A percentile compares a stretch with the other conserved stretches of the same genome.
Conservation (phyloP, 805 yeast species). For the Candida pseudoglaebosa region DNA sequence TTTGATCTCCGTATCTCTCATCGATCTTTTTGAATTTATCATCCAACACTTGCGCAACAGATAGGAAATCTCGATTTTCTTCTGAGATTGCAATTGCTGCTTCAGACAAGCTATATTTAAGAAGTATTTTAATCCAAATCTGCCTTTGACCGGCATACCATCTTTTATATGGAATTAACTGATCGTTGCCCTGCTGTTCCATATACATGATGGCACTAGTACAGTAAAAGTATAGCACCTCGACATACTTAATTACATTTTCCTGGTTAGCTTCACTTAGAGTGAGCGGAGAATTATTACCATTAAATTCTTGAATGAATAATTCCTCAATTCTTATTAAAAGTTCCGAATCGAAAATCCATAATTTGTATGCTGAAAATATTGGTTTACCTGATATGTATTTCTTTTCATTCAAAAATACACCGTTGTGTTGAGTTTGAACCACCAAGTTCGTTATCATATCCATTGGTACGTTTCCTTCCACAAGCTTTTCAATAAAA, state of each 20-base stretch:
- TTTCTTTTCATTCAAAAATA: constrained; percentile 36
- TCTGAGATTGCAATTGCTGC: constrained; percentile 65
- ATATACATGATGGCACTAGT: constrained; percentile 33
- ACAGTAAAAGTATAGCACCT: constrained; percentile 32
- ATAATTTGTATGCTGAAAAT: constrained; percentile 26
- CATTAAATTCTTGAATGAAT: constrained; percentile 24
- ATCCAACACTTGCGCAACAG: constrained; percentile 52
- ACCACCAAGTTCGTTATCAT: constrained; percentile 21
- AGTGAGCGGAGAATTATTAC: constrained; percentile 10
- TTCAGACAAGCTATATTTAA: constrained; percentile 44
- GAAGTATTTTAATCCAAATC: constrained; percentile 59
- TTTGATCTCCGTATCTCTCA: constrained; percentile 15
- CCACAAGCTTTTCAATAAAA: constrained; percentile 19
- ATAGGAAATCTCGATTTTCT: constrained; percentile 57
- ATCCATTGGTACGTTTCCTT: constrained; percentile 13
- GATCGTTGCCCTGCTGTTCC: constrained; percentile 21
- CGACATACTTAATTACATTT: constrained; percentile 22
- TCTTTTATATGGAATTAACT: constrained; percentile 22
- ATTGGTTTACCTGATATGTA: constrained; percentile 28
- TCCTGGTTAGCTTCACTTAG: constrained; percentile 14
- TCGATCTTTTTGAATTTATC: constrained; percentile 21
- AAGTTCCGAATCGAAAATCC: constrained; percentile 46
- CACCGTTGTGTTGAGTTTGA: constrained; percentile 26
- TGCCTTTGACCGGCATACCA: constrained; percentile 32
- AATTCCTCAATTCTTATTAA: constrained; percentile 38